Conservation (phyloP, 2,329 filamentous ascomycete genomes). For the Aspergillus amoenus region DNA sequence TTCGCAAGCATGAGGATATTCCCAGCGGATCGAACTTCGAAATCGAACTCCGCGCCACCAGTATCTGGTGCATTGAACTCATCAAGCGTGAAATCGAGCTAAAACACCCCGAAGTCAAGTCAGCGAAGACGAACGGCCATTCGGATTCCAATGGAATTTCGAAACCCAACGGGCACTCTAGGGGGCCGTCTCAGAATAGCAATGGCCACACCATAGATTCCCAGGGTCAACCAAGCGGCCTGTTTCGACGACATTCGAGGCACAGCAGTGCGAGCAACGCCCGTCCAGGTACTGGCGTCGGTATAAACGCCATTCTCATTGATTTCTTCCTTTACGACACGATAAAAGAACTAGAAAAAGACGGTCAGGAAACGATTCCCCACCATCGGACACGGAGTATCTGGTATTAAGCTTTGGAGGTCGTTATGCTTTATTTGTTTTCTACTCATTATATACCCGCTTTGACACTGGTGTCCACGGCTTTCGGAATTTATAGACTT, state of each 20-base stretch:
- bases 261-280: slow-evolving; percentile 15
- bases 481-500: slow-evolving; percentile 13
- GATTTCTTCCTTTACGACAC: slow-evolving; percentile 97
- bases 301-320: slow-evolving; percentile 83
- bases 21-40: slow-evolving; percentile 76
- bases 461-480: background rate
- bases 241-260: slow-evolving; percentile 19
- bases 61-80: slow-evolving; percentile 94
- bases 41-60: slow-evolving; percentile 84
- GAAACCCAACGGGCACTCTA: background rate
- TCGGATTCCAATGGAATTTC: background rate
- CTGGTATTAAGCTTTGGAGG: slow-evolving; percentile 66
- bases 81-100: slow-evolving; percentile 77
- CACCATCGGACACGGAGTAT: slow-evolving; percentile 92
- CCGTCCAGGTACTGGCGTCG: slow-evolving; percentile 18
- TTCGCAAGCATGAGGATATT: slow-evolving; percentile 65
- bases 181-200: background rate
- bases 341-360: slow-evolving; percentile 78
- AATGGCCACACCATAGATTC: slow-evolving; percentile 9
- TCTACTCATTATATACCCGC: background rate
- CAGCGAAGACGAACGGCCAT: slow-evolving; percentile 4
- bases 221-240: slow-evolving; percentile 15
- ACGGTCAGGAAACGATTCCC: slow-evolving; percentile 58
- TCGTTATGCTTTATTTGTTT: background rate
- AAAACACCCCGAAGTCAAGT: slow-evolving; percentile 66